Evolutionary conservation across 2,329 filamentous ascomycete species (phyloP).

Genomic region (Diatrype stigma): DNA sequence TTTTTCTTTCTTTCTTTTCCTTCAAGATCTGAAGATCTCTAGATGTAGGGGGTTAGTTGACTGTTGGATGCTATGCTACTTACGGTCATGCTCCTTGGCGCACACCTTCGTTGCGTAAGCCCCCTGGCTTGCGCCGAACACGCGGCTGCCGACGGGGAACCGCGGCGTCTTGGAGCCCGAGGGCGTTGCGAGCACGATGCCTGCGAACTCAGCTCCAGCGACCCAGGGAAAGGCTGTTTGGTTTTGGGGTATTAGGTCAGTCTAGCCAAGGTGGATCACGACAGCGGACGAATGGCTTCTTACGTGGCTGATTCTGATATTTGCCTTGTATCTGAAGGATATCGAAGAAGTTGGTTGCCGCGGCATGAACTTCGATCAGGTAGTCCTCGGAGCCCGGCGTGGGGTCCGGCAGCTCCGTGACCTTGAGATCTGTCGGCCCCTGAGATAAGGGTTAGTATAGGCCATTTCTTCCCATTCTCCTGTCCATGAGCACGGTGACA

Average conservation of each 20-base stretch:
- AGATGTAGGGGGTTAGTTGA: no score
- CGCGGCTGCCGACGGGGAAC: slow-evolving; percentile 73
- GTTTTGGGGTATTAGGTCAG: no score
- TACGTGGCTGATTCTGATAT: slow-evolving; percentile 85
- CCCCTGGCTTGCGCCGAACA: slow-evolving; percentile 84
- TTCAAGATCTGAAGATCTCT: no score
- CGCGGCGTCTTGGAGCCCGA: slow-evolving; percentile 41
- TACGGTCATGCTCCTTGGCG: slow-evolving; percentile 58
- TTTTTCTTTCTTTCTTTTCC: no score
- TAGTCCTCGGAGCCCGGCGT: slow-evolving; percentile 70
- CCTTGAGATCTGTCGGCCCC: slow-evolving; percentile 74
- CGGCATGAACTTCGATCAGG: slow-evolving; percentile 78
- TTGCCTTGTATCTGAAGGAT: slow-evolving; percentile 92
- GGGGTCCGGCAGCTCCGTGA: slow-evolving; percentile 72
- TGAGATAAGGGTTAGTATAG: slow-evolving; percentile 29
- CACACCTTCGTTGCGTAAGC: slow-evolving; percentile 76
- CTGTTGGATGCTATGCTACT: no score
- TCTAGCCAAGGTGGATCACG: no score
- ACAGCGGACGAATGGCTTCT: slow-evolving; percentile 12
- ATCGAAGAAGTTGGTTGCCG: slow-evolving; percentile 95
- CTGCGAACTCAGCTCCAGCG: slow-evolving; percentile 82
- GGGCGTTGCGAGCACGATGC: slow-evolving; percentile 67
- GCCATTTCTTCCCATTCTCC: not conserved
- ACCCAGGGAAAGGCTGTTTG: slow-evolving; percentile 72
- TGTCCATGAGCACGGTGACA: no score